Conservation (phyloP, 1,139 yeast species). For the Diutina scorzettiae region DNA sequence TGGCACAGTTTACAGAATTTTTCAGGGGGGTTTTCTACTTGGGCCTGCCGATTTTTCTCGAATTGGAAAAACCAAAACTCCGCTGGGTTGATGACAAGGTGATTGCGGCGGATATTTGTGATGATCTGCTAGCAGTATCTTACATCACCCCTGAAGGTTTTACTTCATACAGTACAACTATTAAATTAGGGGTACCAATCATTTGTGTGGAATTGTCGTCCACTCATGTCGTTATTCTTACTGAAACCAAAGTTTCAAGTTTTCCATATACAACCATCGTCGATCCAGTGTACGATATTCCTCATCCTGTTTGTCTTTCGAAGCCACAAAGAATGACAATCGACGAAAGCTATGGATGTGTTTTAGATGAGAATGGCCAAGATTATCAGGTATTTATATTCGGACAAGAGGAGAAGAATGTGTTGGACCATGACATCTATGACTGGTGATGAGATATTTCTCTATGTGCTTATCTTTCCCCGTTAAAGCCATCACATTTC, state of each 20-base stretch:
- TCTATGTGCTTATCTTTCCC: no score
- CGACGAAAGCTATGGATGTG: neutral
- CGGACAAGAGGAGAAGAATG: neutral
- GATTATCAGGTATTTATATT: neutral
- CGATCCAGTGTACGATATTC: neutral
- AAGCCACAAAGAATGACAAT: neutral
- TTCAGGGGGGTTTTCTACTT: neutral
- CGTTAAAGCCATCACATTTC: no score
- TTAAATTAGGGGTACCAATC: neutral
- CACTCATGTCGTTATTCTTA: neutral
- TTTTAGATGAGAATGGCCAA: neutral
- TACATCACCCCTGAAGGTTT: no score
- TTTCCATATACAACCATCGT: neutral
- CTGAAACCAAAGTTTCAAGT: neutral
- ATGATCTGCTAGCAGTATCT: no score
- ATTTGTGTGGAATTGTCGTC: neutral
- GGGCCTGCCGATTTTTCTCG: neutral
- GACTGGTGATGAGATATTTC: no score
- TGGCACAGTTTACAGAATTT: neutral
- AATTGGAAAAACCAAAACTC: neutral
- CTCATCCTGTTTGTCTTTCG: neutral
- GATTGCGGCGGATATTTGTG: no score
- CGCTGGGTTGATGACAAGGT: neutral
- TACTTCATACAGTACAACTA: no score
- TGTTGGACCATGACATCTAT: no score